A percentile compares a stretch with the other conserved stretches of the same genome.
Evolutionary conservation across 2,329 filamentous ascomycete genomes (phyloP).

Genomic region (Fusarium pseudonygamai): DNA sequence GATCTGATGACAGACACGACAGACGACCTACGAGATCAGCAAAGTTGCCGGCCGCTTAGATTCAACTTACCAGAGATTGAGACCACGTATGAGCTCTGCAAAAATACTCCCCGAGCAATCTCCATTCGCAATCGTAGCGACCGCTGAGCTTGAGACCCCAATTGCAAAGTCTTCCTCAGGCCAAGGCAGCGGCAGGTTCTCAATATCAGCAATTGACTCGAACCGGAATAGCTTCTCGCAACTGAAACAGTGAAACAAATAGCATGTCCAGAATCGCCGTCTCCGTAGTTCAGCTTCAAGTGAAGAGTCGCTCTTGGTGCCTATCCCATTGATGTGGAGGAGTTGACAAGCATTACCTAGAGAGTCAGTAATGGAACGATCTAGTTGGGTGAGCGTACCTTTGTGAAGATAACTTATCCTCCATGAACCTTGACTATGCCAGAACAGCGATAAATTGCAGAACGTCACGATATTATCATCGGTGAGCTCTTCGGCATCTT

Average conservation of each 20-base stretch:
- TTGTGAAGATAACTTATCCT: slow-evolving; percentile 34
- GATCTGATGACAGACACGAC: background rate
- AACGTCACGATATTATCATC: slow-evolving; percentile 32
- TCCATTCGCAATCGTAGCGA: background rate
- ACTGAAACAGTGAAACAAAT: background rate
- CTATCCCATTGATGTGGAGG: slow-evolving; percentile 18
- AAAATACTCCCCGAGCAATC: background rate
- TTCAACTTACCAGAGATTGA: background rate
- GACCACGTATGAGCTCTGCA: background rate
- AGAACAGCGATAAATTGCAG: slow-evolving; percentile 31
- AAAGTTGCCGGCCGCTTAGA: fast-evolving
- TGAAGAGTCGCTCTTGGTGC: fast-evolving
- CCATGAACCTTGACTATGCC: slow-evolving; percentile 38
- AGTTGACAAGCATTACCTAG: slow-evolving; percentile 29
- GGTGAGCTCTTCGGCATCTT: slow-evolving; percentile 10
- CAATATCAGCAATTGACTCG: background rate
- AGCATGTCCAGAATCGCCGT: background rate
- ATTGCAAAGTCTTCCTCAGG: background rate
- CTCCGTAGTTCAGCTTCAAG: background rate
- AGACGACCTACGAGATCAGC: background rate
- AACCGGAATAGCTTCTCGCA: background rate
- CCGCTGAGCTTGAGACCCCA: fast-evolving
- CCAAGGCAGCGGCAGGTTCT: background rate
- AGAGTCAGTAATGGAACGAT: fast-evolving
- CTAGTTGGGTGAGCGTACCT: background rate